Base-by-base conservation (phyloP, 2,329 filamentous ascomycete genomes). In the Amauroascus verrucosus region DNA sequence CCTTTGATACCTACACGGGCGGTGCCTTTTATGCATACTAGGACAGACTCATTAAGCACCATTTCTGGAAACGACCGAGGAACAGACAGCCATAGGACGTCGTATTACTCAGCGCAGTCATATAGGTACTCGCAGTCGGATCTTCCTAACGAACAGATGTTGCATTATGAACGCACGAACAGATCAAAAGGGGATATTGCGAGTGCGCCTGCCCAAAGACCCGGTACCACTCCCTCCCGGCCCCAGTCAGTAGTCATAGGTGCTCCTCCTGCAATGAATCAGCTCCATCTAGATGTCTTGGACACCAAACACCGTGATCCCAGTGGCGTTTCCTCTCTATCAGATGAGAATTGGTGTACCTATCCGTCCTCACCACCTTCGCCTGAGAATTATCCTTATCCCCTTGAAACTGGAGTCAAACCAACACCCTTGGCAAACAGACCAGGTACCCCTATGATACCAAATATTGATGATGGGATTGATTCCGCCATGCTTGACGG, bases 1-100 rank as follows among this genome's bases (percentile, higher is more conserved):
- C 68, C 72, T 2, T 60, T 75, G 37, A 71, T 75, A 35, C 30
- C 48, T 32, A 68, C 70, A 52, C 68, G 72, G 0, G 78, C 78
- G 0, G 76, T 95, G 48, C 83, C 89, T 0, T 96, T 95, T 68
- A 80, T 86, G 69, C 84, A 93, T 64, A 94, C 86, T 0, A 81
- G 89, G 32, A 76, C 74, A 14, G 73, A 78, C 45, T 87, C 83
- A 1, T 76, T 78, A 9, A 77, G 78, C 30, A 81, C 79, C 3
- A 68, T 76, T 46, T 71, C 71, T 24, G 45, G 44, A 24, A 43
- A 30, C 16, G 32, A 22, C 78, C 74, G 13, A 70, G 70, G 7
- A 74, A 30, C 52, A 8, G 63, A 66, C 40, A 72, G 72, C 20
- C 70, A 74, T 16, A 68, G 69, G 14, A 67, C 76, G 14, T 67